Conservation (phyloP, 2,329 filamentous ascomycete species). For the Westerdykella ornata region DNA sequence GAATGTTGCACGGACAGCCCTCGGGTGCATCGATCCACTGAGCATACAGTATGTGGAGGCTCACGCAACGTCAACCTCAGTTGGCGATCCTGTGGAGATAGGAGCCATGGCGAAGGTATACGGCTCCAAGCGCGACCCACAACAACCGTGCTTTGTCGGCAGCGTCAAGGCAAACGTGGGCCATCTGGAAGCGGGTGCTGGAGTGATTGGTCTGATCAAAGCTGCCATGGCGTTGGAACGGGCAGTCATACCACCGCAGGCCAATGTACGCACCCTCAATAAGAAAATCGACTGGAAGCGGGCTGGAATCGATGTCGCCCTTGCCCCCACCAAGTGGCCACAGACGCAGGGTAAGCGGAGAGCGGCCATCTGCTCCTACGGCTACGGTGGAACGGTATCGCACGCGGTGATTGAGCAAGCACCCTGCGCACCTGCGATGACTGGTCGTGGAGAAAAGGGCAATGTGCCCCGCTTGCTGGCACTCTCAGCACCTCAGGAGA, state of each 20-base stretch:
- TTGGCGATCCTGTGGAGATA: constrained; percentile 19
- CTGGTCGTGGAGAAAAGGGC: background rate
- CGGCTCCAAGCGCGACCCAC: constrained; percentile 13
- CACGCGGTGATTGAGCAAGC: constrained; percentile 38
- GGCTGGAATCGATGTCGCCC: constrained; percentile 27
- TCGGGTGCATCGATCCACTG: constrained; percentile 13
- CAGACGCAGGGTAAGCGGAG: constrained; percentile 12
- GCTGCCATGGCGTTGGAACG: constrained; percentile 35
- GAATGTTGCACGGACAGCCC: constrained; percentile 19
- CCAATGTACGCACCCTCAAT: constrained; percentile 26
- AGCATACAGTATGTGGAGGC: constrained; percentile 10
- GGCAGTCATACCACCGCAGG: constrained; percentile 22
- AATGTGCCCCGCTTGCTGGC: constrained; percentile 10
- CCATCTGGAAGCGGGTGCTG: constrained; percentile 35
- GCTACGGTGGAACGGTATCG: constrained; percentile 40
- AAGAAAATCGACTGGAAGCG: constrained; percentile 22
- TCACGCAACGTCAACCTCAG: constrained; percentile 16
- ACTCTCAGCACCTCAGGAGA: constrained; percentile 31
- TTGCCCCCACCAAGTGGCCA: constrained; percentile 20
- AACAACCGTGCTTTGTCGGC: constrained; percentile 4
- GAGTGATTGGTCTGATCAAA: constrained; percentile 31
- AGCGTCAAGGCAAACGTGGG: constrained; percentile 34
- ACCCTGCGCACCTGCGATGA: background rate
- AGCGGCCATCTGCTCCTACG: constrained; percentile 44
- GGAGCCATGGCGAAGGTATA: constrained; percentile 13